Evolutionary conservation across 768 basidiomycete genomes (phyloP).

Genomic region (Russula brevipes): DNA sequence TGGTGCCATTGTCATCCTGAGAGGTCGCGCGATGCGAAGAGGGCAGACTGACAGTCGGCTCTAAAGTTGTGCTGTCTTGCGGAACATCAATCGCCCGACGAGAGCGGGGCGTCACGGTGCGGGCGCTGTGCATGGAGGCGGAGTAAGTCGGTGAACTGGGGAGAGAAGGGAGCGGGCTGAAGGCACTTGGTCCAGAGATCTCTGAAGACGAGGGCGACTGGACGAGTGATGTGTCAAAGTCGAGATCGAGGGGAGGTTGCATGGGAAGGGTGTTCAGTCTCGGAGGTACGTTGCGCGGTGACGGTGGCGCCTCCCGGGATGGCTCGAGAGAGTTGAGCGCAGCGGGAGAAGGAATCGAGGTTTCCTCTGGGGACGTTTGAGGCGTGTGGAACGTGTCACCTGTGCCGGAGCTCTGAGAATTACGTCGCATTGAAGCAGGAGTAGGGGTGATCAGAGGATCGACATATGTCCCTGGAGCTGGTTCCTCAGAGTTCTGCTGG

Average conservation of each 20-base stretch:
- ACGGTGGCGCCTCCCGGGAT: no score
- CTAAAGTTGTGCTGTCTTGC: background rate
- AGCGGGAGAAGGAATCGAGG: background rate
- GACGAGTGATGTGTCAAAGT: background rate
- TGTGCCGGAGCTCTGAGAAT: background rate
- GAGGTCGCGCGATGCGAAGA: background rate
- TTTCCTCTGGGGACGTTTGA: background rate
- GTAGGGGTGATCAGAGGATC: slow-evolving; percentile 7
- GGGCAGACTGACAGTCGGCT: background rate
- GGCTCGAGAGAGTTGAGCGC: background rate
- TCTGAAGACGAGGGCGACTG: slow-evolving; percentile 8
- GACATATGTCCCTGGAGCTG: background rate
- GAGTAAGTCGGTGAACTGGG: background rate
- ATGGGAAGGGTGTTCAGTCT: background rate
- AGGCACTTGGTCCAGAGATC: slow-evolving; percentile 4
- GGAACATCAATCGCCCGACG: background rate
- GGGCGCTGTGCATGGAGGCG: background rate
- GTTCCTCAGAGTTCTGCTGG: background rate
- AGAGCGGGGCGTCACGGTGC: background rate
- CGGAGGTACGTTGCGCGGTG: background rate
- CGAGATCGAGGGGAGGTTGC: background rate
- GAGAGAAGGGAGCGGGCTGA: slow-evolving; percentile 3
- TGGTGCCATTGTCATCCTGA: background rate
- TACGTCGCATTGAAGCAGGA: background rate
- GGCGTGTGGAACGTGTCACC: background rate